Evolutionary conservation across 768 basidiomycete genomes (phyloP), one percentile per base, ranked within the genome.

Genomic region (Mycena latifolia): DNA sequence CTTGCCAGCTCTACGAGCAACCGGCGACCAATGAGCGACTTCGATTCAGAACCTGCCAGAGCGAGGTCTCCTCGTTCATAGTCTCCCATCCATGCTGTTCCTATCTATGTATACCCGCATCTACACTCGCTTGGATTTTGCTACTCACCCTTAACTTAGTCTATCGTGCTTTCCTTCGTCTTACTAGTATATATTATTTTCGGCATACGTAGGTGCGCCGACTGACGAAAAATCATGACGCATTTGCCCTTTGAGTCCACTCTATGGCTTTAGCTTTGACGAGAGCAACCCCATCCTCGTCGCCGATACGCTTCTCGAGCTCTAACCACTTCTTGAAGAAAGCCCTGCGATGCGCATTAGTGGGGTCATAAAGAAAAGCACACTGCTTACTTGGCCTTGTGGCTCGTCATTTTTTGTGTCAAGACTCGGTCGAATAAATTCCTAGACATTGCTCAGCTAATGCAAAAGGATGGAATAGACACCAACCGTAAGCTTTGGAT

Each of bases 241-340:
- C 76, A 50, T 80, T 81, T 57, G 90, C 89, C 70, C 79, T 84
- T 75, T 88, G 91, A 66, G 93, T 93, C 95, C 95, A 99, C 77
- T 94, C 95, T 45, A 95, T 80, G 15, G 98, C 98, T 75, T 92
- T 93, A 69, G 88, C 82, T 82, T 98, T 99, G 50, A 98, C 96
- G 50, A 76, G 75, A 31, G 86, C 85, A 28, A 88, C 90, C 22
- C 96, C 95, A 46, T 91, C 90, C 64, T 92, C 94, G 71, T 98
- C 94, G 5, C 97, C 98, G 63, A 96, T 79, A 70, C 88, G 86
- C 70, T 87, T 88, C 77, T 99, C 98, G 41, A 98, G 78, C 64
- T 90, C 90, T 33, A 99, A 83, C 94, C 96, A 98, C 77, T 98
- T 98, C 80, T 99, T 99, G 87, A 99, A 99, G 78, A 98, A 91